Evolutionary conservation across 2,329 filamentous ascomycete species (phyloP).

Genomic region (Rasamsonia emersonii): DNA sequence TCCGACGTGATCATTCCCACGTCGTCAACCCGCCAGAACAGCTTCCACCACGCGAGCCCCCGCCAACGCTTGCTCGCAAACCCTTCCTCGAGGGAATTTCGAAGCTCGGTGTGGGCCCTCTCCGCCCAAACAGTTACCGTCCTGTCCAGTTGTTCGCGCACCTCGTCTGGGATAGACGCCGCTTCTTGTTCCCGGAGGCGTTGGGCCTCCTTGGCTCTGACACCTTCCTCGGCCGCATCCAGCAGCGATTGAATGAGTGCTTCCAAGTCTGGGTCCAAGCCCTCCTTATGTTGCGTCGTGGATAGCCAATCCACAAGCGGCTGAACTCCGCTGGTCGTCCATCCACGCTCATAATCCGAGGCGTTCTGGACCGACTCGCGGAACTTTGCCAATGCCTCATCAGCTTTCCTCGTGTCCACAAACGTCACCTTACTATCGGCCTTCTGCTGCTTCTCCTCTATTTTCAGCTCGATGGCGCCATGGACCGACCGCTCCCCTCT

Average conservation of each 20-base stretch:
- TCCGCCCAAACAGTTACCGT: slow-evolving; percentile 67
- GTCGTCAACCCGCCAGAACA: slow-evolving; percentile 92
- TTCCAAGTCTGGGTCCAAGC: slow-evolving; percentile 58
- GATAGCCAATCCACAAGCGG: slow-evolving; percentile 57
- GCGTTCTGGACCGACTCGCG: slow-evolving; percentile 62
- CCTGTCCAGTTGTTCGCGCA: slow-evolving; percentile 44
- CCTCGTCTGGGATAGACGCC: slow-evolving; percentile 32
- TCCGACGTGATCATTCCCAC: slow-evolving; percentile 75
- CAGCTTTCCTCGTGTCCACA: slow-evolving; percentile 57
- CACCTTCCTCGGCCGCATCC: slow-evolving; percentile 26
- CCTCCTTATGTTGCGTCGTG: slow-evolving; percentile 13
- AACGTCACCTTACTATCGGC: slow-evolving; percentile 31
- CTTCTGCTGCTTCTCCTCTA: slow-evolving; percentile 28
- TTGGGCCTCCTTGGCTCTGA: slow-evolving; percentile 19
- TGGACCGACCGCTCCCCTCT: slow-evolving; percentile 23
- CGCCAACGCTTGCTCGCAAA: slow-evolving; percentile 71
- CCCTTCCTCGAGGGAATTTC: slow-evolving; percentile 66
- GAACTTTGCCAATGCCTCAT: slow-evolving; percentile 56
- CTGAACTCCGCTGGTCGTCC: slow-evolving; percentile 64
- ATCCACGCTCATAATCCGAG: slow-evolving; percentile 62
- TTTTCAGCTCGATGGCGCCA: slow-evolving; percentile 37
- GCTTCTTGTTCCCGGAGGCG: slow-evolving; percentile 21
- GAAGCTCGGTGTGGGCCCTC: slow-evolving; percentile 71
- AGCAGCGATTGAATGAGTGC: slow-evolving; percentile 61
- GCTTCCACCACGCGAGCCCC: slow-evolving; percentile 83